These are phyloP conservation scores for Pichia terricola DNA, from an alignment of 1,139 yeast species.

Conservation along the genomic window DNA sequence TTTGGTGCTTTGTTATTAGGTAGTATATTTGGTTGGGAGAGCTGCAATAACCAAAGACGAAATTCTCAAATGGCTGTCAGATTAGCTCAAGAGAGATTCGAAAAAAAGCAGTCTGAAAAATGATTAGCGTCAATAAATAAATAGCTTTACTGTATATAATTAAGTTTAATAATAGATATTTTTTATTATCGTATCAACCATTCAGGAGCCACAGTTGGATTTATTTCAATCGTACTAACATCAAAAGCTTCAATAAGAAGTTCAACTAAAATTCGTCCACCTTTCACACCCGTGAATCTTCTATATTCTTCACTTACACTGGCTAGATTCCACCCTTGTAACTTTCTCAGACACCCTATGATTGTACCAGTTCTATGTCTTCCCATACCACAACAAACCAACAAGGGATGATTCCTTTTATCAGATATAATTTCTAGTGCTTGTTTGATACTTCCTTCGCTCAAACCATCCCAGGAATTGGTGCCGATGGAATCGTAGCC, in stretches of 20 bases:
- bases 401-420: slow-evolving; percentile 65
- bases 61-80: slow-evolving; percentile 53
- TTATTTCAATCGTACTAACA: slow-evolving; percentile 42
- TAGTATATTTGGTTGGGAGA: slow-evolving; percentile 84
- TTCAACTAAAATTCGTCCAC: slow-evolving; percentile 87
- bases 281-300: slow-evolving; percentile 84
- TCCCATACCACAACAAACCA: slow-evolving; percentile 97
- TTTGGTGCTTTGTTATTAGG: slow-evolving; percentile 76
- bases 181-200: slow-evolving; percentile 30
- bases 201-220: slow-evolving; percentile 40
- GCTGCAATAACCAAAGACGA: slow-evolving; percentile 67
- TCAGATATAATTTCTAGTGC: slow-evolving; percentile 72
- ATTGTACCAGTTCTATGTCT: slow-evolving; percentile 95
- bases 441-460: slow-evolving; percentile 68
- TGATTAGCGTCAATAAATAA: no score
- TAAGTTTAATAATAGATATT: not conserved
- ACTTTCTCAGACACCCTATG: slow-evolving; percentile 79
- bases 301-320: slow-evolving; percentile 90
- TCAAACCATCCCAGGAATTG: slow-evolving; percentile 95
- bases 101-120: slow-evolving; percentile 13
- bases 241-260: slow-evolving; percentile 81
- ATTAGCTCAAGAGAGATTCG: slow-evolving; percentile 41
- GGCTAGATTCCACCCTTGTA: slow-evolving; percentile 95
- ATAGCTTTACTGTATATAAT: slow-evolving; percentile 2
- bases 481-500: slow-evolving; percentile 64